Evolutionary conservation across 2,329 filamentous ascomycete genomes (phyloP).

Genomic region (Arthrobotrys pseudoclavata): DNA sequence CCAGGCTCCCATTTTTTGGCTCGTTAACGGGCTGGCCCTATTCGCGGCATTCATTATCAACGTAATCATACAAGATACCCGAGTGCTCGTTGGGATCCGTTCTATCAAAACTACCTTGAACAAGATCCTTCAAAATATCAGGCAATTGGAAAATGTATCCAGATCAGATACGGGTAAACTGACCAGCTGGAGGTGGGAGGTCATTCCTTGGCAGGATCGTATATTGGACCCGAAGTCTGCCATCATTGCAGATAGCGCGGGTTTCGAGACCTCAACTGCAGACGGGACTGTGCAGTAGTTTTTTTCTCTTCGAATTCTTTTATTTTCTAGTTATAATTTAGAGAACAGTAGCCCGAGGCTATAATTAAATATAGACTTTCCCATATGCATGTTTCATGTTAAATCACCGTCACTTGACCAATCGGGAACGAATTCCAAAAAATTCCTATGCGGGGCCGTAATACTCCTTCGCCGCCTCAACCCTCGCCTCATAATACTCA

Average conservation of each 20-base stretch:
- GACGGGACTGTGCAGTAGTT: neutral
- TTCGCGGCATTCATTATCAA: slow-evolving; percentile 1
- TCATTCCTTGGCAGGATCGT: slow-evolving; percentile 20
- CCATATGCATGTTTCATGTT: too few relatives aligned
- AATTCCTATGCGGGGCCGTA: neutral
- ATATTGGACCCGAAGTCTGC: slow-evolving; percentile 7
- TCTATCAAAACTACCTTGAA: slow-evolving; percentile 14
- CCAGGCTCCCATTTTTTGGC: slow-evolving; percentile 28
- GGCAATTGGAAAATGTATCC: neutral
- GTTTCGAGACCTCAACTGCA: neutral
- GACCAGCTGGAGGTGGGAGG: slow-evolving; percentile 25
- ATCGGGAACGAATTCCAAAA: neutral
- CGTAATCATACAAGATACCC: slow-evolving; percentile 21
- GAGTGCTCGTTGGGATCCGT: slow-evolving; percentile 14
- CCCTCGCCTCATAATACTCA: neutral
- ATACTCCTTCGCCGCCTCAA: neutral
- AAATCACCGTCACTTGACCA: neutral
- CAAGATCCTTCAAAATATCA: neutral
- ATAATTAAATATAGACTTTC: neutral
- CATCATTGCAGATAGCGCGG: neutral
- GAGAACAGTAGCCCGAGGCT: neutral
- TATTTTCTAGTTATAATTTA: neutral
- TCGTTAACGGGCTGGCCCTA: slow-evolving; percentile 10
- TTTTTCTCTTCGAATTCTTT: neutral
- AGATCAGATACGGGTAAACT: slow-evolving; percentile 6